Base-by-base conservation (phyloP, 169 alveolate species). In the Eimeria praecox region DNA sequence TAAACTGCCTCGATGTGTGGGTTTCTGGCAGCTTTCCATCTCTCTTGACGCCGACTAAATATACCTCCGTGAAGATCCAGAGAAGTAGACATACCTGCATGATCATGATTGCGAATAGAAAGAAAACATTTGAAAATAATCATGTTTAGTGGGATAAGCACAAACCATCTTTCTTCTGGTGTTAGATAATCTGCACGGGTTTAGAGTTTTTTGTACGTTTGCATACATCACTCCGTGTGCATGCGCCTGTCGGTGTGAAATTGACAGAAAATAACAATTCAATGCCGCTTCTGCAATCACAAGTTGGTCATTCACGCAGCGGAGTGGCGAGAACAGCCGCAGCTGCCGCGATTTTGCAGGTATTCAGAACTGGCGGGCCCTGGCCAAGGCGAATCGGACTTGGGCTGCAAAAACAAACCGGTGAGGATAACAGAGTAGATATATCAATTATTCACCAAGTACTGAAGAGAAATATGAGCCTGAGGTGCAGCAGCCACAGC, bases 241-340 rank as follows among this genome's bases (percentile, higher is more conserved):
- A 16, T 35, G 92, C 75, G 91, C 46, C 75, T 35, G 80, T 16
- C 0, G 44, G 20, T 18, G 4, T 77, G 59, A 27, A 0, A 9
- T 40, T 75, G 14, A 35, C 92, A 78, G 95, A 92, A 71, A 35
- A 87, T 96, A 44, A 82, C 95, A 1, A 85, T 96, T 16, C 96
- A 96, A 38, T 96, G 97, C 64, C 88, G 96, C n/a, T 88, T 85
- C 71, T 96, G 97, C 96, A 89, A 92, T 42, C 96, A 92, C 66
- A 94, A 91, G 62, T 85, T 92, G 96, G 64, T 66, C 54, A 54
- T 96, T 27, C 90, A 86, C 12, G 90, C 95, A 52, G 96, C 97
- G 0, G 94, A 77, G 52, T 96, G 97, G 97, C 30, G 95, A 20
- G 96, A 91, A 16, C 94, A 86, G 73, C 95, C 90, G 40, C 94